A percentile compares a stretch with the other conserved stretches of the same genome.
Conservation (phyloP, 1,284 basidiomycete species). For the Tilletia indica region DNA sequence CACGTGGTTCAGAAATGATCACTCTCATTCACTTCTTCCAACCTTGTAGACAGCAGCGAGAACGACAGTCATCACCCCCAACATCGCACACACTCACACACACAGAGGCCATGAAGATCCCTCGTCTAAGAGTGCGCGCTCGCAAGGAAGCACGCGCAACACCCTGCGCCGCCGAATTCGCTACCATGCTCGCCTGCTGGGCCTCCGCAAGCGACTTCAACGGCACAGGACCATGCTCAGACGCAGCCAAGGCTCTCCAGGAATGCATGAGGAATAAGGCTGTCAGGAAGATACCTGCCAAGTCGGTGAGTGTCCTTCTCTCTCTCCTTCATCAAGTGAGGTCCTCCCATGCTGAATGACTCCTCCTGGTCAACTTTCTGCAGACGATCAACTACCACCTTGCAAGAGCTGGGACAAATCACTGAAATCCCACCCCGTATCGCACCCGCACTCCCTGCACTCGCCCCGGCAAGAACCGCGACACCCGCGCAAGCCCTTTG, state of each 20-base stretch:
- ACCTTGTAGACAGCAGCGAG: too few relatives aligned
- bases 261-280: slow-evolving; percentile 78
- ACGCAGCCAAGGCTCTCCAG: slow-evolving; percentile 69
- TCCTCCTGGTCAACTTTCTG: neutral
- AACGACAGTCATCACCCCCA: neutral
- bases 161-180: slow-evolving; percentile 73
- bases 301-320: slow-evolving; percentile 58
- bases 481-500: too few relatives aligned
- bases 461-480: too few relatives aligned
- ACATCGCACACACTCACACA: neutral
- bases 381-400: slow-evolving; percentile 55
- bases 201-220: slow-evolving; percentile 74
- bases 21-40: too few relatives aligned
- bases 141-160: slow-evolving; percentile 68
- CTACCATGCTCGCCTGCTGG: slow-evolving; percentile 85
- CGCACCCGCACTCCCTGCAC: too few relatives aligned
- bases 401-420: slow-evolving; percentile 23
- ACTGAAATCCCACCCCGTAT: neutral
- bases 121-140: slow-evolving; percentile 44
- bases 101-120: slow-evolving; percentile 16
- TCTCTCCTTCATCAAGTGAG: too few relatives aligned
- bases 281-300: neutral
- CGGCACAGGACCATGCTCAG: slow-evolving; percentile 66
- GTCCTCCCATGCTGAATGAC: slow-evolving; percentile 19
- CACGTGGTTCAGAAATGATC: too few relatives aligned